Evolutionary conservation across 345 rosid genomes (phyloP).

Genomic region (Linum trigynum): DNA sequence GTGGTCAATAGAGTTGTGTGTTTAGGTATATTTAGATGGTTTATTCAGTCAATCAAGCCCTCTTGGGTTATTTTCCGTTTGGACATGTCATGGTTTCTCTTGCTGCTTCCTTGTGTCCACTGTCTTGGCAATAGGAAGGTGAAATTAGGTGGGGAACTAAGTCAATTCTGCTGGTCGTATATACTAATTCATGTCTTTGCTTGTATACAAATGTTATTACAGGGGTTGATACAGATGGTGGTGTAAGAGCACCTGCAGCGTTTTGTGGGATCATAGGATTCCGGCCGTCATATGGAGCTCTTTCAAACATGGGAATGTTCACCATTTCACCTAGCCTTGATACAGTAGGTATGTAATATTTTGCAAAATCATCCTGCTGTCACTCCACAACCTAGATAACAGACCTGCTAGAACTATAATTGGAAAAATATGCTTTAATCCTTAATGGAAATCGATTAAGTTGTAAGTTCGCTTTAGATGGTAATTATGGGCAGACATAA

Average conservation of each 20-base stretch:
- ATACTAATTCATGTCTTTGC: too few relatives aligned
- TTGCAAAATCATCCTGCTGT: not conserved
- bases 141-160: not conserved
- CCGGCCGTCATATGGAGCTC: conserved; percentile 63
- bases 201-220: conserved; percentile 16
- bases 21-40: not conserved
- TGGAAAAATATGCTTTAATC: too few relatives aligned
- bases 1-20: not conserved
- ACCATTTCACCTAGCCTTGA: conserved; percentile 74
- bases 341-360: conserved; percentile 57
- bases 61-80: not conserved
- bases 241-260: conserved; percentile 82
- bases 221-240: conserved; percentile 88
- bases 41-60: not conserved
- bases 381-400: too few relatives aligned
- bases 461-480: too few relatives aligned
- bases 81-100: not conserved
- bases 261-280: conserved; percentile 84
- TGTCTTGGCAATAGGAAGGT: not conserved
- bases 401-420: too few relatives aligned
- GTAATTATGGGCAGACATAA: too few relatives aligned
- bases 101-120: not conserved
- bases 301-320: conserved; percentile 48
- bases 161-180: too few relatives aligned
- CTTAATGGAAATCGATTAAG: too few relatives aligned